These are phyloP conservation scores for Phytophthora brassicae DNA, from an alignment of 352 stramenopile genomes.

Conservation along the genomic window DNA sequence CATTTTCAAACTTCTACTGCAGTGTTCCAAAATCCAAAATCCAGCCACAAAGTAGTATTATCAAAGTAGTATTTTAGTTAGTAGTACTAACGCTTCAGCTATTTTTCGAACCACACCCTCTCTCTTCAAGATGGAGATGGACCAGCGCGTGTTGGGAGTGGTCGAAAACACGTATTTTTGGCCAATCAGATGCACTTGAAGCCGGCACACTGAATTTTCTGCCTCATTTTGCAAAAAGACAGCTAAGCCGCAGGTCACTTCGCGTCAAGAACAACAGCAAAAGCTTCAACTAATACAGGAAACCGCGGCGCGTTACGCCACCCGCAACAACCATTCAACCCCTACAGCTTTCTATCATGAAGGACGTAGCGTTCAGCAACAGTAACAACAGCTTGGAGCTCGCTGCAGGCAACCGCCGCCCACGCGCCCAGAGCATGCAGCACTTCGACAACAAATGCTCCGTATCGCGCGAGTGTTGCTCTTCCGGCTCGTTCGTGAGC, in stretches of 20 bases:
- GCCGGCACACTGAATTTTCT: constrained; percentile 42
- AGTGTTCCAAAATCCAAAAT: no score
- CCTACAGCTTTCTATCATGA: constrained; percentile 27
- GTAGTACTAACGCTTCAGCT: neutral
- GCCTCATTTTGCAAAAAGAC: constrained; percentile 73
- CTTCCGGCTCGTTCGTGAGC: constrained; percentile 81
- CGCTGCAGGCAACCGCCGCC: constrained; percentile 31
- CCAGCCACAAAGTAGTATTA: no score
- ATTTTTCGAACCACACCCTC: constrained; percentile 15
- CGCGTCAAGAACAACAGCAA: constrained; percentile 5
- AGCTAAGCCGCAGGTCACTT: constrained; percentile 29
- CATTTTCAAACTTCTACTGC: no score
- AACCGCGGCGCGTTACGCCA: constrained; percentile 10
- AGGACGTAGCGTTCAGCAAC: constrained; percentile 17
- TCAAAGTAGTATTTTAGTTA: no score
- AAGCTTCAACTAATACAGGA: neutral
- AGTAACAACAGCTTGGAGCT: neutral
- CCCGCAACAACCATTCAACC: constrained; percentile 6
- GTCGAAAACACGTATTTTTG: no score
- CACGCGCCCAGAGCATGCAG: constrained; percentile 57
- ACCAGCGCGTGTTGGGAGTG: constrained; percentile 3
- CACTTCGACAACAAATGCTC: constrained; percentile 38
- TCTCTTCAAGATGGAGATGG: constrained; percentile 38
- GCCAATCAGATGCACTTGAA: no score
- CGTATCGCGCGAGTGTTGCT: constrained; percentile 48